A percentile compares a stretch with the other conserved stretches of the same genome.
phyloP scores from a whole-genome alignment of 2,329 filamentous ascomycete genomes.

The Botrytis tulipae region DNA sequence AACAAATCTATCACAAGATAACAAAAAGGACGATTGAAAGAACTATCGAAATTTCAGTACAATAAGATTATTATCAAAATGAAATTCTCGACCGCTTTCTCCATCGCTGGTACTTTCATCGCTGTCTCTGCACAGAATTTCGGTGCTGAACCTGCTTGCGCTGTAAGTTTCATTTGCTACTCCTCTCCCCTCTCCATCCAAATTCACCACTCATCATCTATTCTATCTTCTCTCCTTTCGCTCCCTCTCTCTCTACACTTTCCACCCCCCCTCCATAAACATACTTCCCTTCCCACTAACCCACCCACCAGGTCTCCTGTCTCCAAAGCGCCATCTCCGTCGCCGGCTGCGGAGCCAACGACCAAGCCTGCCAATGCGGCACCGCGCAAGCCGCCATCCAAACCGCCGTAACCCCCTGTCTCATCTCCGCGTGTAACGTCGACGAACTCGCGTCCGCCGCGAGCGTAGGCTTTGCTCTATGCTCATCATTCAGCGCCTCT shows the following conservation, averaged over 20 bases:
- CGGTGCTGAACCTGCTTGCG: constrained; percentile 11
- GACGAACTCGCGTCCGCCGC: constrained; percentile 38
- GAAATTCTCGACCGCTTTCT: constrained; percentile 3
- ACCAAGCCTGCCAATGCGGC: constrained; percentile 44
- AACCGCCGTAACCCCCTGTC: constrained; percentile 36
- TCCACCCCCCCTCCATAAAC: neutral
- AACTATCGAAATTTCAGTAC: neutral
- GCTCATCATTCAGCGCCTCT: constrained; percentile 37
- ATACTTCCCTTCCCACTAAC: neutral
- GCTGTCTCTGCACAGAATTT: neutral
- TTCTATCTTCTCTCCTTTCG: neutral
- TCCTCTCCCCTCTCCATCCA: neutral
- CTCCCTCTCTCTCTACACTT: no score
- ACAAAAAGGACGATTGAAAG: no score
- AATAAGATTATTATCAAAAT: neutral
- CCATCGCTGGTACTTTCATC: neutral
- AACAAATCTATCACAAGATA: neutral
- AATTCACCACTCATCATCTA: neutral
- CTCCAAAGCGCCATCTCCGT: constrained; percentile 40
- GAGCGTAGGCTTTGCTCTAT: constrained; percentile 38
- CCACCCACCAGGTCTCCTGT: constrained; percentile 33
- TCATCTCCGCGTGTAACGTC: constrained; percentile 40
- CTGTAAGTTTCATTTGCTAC: neutral
- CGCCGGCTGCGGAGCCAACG: constrained; percentile 41
- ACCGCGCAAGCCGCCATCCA: constrained; percentile 36